Percentiles rank a stretch among this genome's conserved stretches.
Conservation (phyloP, 2,329 filamentous ascomycete genomes). For the Fusarium xyrophilum region DNA sequence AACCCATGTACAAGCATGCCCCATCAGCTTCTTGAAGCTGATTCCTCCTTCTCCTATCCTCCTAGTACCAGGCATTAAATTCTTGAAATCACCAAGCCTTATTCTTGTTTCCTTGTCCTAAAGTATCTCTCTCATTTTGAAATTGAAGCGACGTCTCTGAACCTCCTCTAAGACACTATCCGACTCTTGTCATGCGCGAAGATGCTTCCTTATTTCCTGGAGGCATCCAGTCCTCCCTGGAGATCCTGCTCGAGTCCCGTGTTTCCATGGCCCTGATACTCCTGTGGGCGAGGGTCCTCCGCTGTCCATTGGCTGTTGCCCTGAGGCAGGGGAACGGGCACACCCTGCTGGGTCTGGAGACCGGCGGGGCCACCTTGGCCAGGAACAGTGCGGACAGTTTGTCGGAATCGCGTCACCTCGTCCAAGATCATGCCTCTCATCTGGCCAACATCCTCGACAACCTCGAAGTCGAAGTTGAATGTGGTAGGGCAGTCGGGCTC, state of each 20-base stretch:
- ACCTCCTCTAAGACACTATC: constrained; percentile 1
- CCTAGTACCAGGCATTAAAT: constrained; percentile 26
- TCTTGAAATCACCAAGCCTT: constrained; percentile 14
- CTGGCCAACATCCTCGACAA: constrained; percentile 91
- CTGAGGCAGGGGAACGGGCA: constrained; percentile 61
- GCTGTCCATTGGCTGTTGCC: constrained; percentile 62
- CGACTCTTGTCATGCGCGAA: not conserved
- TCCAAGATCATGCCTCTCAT: constrained; percentile 98
- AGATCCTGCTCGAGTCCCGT: constrained; percentile 65
- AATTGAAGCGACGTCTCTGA: constrained; percentile 1
- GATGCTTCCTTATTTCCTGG: constrained; percentile 44
- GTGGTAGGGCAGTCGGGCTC: constrained; percentile 92
- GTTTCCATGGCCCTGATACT: constrained; percentile 57
- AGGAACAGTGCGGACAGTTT: constrained; percentile 61
- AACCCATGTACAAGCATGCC: constrained; percentile 12
- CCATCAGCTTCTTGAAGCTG: constrained; percentile 1
- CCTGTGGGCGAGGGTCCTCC: constrained; percentile 67
- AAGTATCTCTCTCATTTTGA: constrained; percentile 12
- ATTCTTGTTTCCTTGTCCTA: constrained; percentile 1
- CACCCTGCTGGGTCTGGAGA: constrained; percentile 48
- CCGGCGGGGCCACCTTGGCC: constrained; percentile 45
- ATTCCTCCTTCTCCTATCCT: not conserved
- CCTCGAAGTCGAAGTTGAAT: constrained; percentile 98
- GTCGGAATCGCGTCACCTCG: constrained; percentile 89
- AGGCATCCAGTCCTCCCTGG: constrained; percentile 54